phyloP scores from a whole-genome alignment of 352 stramenopile species.

The Pythium volutum region DNA sequence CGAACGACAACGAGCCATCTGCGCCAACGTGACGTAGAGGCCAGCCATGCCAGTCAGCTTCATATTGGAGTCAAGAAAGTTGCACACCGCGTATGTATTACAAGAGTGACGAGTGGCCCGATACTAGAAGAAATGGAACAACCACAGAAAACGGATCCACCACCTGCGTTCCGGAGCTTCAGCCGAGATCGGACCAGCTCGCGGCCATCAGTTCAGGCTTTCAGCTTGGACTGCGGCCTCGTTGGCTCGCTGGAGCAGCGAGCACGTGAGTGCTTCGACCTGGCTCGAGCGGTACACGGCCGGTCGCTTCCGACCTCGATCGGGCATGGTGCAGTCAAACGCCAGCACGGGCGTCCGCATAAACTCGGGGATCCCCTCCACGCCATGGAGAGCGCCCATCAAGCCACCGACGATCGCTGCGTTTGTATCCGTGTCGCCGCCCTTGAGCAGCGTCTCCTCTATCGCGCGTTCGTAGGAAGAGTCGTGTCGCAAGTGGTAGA shows the following conservation, averaged over 20 bases:
- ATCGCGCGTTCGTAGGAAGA: conserved; percentile 44
- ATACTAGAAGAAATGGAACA: no score
- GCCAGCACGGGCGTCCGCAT: conserved; percentile 42
- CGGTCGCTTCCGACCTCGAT: conserved; percentile 21
- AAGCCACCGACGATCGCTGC: conserved; percentile 52
- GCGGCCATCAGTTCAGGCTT: not conserved
- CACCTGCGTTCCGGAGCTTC: no score
- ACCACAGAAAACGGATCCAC: no score
- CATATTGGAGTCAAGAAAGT: no score
- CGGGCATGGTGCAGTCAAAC: conserved; percentile 31
- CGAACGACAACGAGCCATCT: no score
- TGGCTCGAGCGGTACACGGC: conserved; percentile 31
- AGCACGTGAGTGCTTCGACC: conserved; percentile 25
- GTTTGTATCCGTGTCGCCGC: conserved; percentile 60
- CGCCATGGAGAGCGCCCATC: conserved; percentile 47
- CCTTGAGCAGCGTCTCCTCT: conserved; percentile 45
- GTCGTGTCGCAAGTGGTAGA: conserved; percentile 42
- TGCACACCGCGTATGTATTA: no score
- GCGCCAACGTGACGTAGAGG: no score
- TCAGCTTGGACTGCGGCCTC: not conserved
- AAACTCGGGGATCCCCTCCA: conserved; percentile 33
- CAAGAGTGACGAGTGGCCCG: no score
- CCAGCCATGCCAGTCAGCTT: no score
- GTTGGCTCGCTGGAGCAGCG: conserved; percentile 21
- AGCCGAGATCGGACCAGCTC: not conserved